Conservation (phyloP, 805 yeast species). For the Ogataea chonburiensis region DNA sequence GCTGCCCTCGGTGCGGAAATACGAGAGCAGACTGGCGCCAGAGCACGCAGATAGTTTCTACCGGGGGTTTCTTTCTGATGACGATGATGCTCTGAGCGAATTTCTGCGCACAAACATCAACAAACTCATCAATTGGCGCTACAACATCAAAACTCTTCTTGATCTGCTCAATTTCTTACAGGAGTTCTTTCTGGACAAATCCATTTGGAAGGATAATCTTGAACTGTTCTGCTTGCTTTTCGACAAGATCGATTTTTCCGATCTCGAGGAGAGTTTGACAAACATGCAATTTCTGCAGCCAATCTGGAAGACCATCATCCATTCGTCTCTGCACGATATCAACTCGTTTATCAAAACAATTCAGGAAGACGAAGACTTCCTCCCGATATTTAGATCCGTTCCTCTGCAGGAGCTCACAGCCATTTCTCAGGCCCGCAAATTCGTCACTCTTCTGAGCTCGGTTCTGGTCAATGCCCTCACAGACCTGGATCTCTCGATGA, state of each 20-base stretch:
- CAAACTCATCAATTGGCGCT: conserved; percentile 32
- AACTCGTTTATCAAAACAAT: conserved; percentile 25
- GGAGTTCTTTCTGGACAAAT: conserved; percentile 23
- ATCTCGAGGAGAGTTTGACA: conserved; percentile 7
- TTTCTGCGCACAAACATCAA: conserved; percentile 27
- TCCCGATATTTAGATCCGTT: conserved; percentile 18
- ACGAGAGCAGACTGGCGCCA: conserved; percentile 11
- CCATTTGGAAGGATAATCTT: conserved; percentile 32
- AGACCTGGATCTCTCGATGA: conserved; percentile 27
- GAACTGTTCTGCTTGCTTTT: conserved; percentile 30
- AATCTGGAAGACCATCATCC: conserved; percentile 20
- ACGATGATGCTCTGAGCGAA: conserved; percentile 23
- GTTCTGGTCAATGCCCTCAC: conserved; percentile 20
- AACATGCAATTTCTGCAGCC: conserved; percentile 25
- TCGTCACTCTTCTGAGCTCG: conserved; percentile 20
- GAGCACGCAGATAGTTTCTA: conserved; percentile 20
- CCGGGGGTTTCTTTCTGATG: conserved; percentile 21
- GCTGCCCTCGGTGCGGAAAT: conserved; percentile 30
- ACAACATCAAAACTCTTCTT: conserved; percentile 26
- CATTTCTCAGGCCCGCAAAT: conserved; percentile 8
- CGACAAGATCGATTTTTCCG: conserved; percentile 18
- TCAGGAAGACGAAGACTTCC: conserved; percentile 26
- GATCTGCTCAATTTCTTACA: conserved; percentile 32
- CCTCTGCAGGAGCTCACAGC: conserved; percentile 7
- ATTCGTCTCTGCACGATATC: conserved; percentile 10